These are phyloP conservation scores for Cochlearia excelsa DNA, from an alignment of 345 rosid species.

Conservation along the genomic window DNA sequence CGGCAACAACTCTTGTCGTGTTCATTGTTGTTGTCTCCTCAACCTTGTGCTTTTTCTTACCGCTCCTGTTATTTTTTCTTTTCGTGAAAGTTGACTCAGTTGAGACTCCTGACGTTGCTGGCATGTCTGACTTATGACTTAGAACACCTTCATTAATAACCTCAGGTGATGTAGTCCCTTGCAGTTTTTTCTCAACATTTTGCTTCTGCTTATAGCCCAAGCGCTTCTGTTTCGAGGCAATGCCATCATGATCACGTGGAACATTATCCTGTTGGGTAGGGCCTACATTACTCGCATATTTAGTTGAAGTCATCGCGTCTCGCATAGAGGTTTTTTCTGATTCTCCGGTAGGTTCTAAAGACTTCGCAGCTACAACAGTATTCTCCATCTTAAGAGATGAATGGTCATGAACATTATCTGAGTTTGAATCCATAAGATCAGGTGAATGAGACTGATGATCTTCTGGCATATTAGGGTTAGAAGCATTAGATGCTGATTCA, in stretches of 20 bases:
- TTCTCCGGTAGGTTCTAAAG: constrained; percentile 37
- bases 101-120: constrained; percentile 36
- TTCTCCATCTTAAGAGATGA: constrained; percentile 33
- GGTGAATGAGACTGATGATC: constrained; percentile 36
- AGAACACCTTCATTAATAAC: constrained; percentile 37
- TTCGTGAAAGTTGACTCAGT: constrained; percentile 53
- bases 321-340: constrained; percentile 33
- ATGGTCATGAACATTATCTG: constrained; percentile 24
- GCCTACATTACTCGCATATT: constrained; percentile 38
- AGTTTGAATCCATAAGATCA: constrained; percentile 28
- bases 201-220: constrained; percentile 55
- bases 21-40: constrained; percentile 48
- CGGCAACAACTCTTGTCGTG: constrained; percentile 30
- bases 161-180: constrained; percentile 39
- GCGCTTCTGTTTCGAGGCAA: constrained; percentile 54
- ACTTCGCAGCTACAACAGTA: constrained; percentile 37
- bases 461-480: constrained; percentile 41
- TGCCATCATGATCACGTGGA: constrained; percentile 36
- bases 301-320: constrained; percentile 31
- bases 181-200: constrained; percentile 41
- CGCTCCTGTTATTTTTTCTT: constrained; percentile 56
- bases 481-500: constrained; percentile 33
- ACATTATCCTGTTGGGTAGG: constrained; percentile 32
- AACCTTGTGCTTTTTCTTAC: constrained; percentile 59
- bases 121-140: constrained; percentile 39